Evolutionary conservation across 1,284 basidiomycete genomes (phyloP).

Genomic region (Ceratobasidium sp.): DNA sequence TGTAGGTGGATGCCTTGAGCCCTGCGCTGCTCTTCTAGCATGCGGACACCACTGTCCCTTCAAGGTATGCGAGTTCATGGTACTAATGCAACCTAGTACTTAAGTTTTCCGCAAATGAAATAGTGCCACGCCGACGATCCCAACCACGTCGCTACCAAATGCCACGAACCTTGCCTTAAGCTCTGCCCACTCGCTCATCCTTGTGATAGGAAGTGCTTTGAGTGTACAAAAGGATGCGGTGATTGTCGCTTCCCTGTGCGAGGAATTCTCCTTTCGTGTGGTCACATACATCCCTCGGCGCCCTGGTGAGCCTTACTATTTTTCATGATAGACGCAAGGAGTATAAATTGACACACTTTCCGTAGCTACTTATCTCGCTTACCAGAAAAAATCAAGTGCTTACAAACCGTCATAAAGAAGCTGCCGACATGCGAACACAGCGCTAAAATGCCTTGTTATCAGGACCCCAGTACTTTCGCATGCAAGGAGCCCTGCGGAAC

Average conservation of each 20-base stretch:
- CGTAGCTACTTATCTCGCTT: slow-evolving; percentile 68
- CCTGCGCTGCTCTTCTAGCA: slow-evolving; percentile 69
- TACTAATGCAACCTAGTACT: too few relatives aligned
- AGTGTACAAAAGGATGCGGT: slow-evolving; percentile 70
- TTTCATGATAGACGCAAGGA: slow-evolving; percentile 2
- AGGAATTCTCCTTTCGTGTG: slow-evolving; percentile 72
- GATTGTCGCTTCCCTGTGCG: slow-evolving; percentile 67
- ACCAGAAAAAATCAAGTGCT: slow-evolving; percentile 66
- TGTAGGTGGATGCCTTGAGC: slow-evolving; percentile 72
- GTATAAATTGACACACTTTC: background rate
- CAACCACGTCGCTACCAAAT: slow-evolving; percentile 68
- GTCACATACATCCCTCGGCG: slow-evolving; percentile 66
- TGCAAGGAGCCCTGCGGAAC: slow-evolving; percentile 65
- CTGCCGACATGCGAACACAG: slow-evolving; percentile 73
- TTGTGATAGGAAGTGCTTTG: slow-evolving; percentile 62
- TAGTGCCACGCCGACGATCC: slow-evolving; percentile 79
- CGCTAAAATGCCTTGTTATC: slow-evolving; percentile 64
- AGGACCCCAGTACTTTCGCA: slow-evolving; percentile 59
- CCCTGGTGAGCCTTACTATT: slow-evolving; percentile 67
- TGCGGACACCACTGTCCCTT: slow-evolving; percentile 80
- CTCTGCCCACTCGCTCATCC: slow-evolving; percentile 73
- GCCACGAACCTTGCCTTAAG: slow-evolving; percentile 67
- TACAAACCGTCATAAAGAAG: slow-evolving; percentile 62
- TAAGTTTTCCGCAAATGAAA: too few relatives aligned
- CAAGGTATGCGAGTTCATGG: slow-evolving; percentile 61